These are phyloP conservation scores for Verticillium isaacii DNA, from an alignment of 2,329 filamentous ascomycete genomes.

Conservation along the genomic window DNA sequence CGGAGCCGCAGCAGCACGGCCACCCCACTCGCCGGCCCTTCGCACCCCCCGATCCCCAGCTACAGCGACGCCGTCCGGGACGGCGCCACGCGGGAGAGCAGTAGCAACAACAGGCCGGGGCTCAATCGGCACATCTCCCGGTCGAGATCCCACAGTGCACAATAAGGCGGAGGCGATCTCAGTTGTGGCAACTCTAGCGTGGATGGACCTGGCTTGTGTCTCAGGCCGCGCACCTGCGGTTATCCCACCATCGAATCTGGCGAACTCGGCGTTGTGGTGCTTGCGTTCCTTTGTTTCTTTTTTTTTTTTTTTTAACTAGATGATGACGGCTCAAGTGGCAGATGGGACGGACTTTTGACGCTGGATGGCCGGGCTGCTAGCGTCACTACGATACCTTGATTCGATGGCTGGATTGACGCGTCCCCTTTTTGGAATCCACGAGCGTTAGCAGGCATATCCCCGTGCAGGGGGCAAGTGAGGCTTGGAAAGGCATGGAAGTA, in stretches of 20 bases:
- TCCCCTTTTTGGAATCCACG: neutral
- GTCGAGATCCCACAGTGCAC: slow-evolving; percentile 13
- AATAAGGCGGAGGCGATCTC: slow-evolving; percentile 1
- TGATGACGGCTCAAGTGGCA: neutral
- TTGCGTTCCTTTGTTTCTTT: neutral
- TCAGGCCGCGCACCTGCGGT: neutral
- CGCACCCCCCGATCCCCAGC: slow-evolving; percentile 68
- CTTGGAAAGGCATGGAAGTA: neutral
- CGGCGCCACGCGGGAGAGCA: slow-evolving; percentile 42
- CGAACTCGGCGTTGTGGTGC: neutral
- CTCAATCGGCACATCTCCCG: slow-evolving; percentile 8
- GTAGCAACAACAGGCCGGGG: slow-evolving; percentile 27
- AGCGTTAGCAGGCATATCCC: neutral
- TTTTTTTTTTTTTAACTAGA: neutral
- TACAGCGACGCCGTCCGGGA: slow-evolving; percentile 71
- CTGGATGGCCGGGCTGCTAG: neutral
- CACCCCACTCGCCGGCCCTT: slow-evolving; percentile 26
- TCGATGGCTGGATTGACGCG: neutral
- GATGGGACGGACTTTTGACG: neutral
- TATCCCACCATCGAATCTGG: neutral
- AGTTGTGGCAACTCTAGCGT: neutral
- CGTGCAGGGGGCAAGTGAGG: neutral
- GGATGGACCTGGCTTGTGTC: neutral
- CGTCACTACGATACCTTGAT: neutral
- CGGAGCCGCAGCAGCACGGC: slow-evolving; percentile 47